Conservation (phyloP, 2,329 filamentous ascomycete genomes). For the Plenodomus lindquistii region DNA sequence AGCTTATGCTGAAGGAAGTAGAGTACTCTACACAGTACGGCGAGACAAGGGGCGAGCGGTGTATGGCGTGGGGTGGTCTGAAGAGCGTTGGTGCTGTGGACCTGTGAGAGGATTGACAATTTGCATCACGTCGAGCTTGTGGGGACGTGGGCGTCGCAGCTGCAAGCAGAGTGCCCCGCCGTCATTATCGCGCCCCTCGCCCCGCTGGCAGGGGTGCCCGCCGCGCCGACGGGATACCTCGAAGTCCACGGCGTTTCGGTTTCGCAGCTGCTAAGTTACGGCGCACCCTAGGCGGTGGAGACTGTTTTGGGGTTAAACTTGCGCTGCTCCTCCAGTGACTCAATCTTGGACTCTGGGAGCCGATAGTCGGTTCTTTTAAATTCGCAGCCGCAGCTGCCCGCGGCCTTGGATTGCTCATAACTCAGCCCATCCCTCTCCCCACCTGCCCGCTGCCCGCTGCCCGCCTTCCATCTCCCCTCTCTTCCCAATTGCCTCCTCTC, state of each 20-base stretch:
- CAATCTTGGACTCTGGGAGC: slow-evolving; percentile 13
- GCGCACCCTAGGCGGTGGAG: slow-evolving; percentile 14
- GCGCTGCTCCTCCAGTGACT: slow-evolving; percentile 20
- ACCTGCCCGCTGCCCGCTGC: slow-evolving; percentile 12
- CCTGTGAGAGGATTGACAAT: slow-evolving; percentile 19
- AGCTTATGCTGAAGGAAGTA: slow-evolving; percentile 25
- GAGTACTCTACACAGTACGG: too few species aligned
- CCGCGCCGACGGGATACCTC: slow-evolving; percentile 23
- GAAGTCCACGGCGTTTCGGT: slow-evolving; percentile 17
- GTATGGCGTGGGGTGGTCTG: slow-evolving; percentile 28
- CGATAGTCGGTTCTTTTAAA: slow-evolving; percentile 30
- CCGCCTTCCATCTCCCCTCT: slow-evolving; percentile 8
- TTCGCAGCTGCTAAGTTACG: slow-evolving; percentile 23
- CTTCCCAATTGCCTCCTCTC: slow-evolving; percentile 1
- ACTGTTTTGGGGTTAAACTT: slow-evolving; percentile 32
- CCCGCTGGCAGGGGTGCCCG: slow-evolving; percentile 19
- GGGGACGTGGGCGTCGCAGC: slow-evolving; percentile 11
- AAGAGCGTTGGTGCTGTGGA: slow-evolving; percentile 12
- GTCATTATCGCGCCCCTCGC: slow-evolving; percentile 19
- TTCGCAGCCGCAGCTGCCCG: slow-evolving; percentile 4
- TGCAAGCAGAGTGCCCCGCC: slow-evolving; percentile 17
- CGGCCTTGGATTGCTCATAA: too few species aligned
- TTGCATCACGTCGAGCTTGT: slow-evolving; percentile 16
- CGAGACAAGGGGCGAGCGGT: slow-evolving; percentile 3
- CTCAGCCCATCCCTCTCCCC: slow-evolving; percentile 2